Base-by-base conservation (phyloP, 352 stramenopile genomes). In the Pythium dissotocum region DNA sequence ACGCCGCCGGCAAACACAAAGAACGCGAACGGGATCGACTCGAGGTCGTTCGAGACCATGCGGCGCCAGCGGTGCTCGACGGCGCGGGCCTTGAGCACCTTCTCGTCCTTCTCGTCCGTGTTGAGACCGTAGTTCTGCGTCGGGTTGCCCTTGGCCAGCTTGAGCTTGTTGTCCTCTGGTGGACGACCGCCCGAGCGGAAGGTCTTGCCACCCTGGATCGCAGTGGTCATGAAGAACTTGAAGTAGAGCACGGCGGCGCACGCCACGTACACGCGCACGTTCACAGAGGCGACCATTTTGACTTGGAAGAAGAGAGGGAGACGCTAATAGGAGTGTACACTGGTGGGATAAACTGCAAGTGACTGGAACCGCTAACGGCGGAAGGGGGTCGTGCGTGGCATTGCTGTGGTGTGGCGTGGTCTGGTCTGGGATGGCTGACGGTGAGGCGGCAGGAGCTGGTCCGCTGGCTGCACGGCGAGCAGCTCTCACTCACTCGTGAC, bases 161-260 rank as follows among this genome's bases (percentile, higher is more conserved):
- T 69, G 16, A 89, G 68, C 53, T 71, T 79, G 32, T 65, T 70
- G 63, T 91, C 83, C 65, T 91, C 81, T 2, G 83, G 79, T 24
- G 82, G 71, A 33, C 83, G 83, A 1, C 64, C 71, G 16, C 80
- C 82, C 4, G 80, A 55, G 33, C 44, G 52, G 69, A 89, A 92
- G 33, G 77, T 88, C 75, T 77, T 82, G 62, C 63, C 60, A 26
- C 73, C 77, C 64, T 90, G 80, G 54, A 88, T 81, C 54, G 72
- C 71, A n/a, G 75, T 78, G 6, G 70, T 70, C 36, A 62, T 55
- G 51, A 92, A 54, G 73, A 88, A 90, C 75, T 92, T 92, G 72
- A 81, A 36, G 64, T 88, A 80, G 35, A 92, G 60, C 10, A 72
- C 51, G 16, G 46, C 53, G 28, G 66, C 65, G 70, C 73, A 80